A percentile compares a stretch with the other conserved stretches of the same genome.
Conservation (phyloP, 345 rosid species). For the Crucihimalaya himalaica region DNA sequence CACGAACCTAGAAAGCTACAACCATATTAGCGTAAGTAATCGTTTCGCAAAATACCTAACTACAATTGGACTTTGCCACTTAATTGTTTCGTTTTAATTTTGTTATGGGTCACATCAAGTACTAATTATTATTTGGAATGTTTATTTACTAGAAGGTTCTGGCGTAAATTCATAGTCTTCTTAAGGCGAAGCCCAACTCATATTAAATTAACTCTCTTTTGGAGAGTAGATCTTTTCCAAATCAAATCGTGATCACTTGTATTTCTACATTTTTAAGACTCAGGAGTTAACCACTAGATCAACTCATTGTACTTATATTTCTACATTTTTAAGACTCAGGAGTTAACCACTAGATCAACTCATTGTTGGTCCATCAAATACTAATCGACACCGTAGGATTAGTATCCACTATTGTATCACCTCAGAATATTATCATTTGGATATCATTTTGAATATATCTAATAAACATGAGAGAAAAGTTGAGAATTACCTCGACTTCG, state of each 20-base stretch:
- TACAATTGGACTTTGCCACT: not conserved
- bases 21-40: not conserved
- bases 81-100: not conserved
- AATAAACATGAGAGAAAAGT: not conserved
- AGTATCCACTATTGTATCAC: constrained; percentile 12
- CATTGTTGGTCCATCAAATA: not conserved
- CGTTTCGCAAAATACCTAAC: not conserved
- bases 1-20: not conserved
- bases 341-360: too few species aligned
- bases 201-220: too few species aligned
- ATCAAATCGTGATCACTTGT: too few species aligned
- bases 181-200: too few species aligned
- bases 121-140: constrained; percentile 12
- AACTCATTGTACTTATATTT: too few species aligned
- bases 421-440: not conserved
- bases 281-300: too few species aligned
- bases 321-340: too few species aligned
- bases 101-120: not conserved
- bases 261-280: too few species aligned
- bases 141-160: too few species aligned
- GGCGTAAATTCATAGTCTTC: too few species aligned
- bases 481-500: constrained; percentile 48
- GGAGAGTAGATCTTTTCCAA: too few species aligned
- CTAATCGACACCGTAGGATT: not conserved
- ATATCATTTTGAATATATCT: not conserved